phyloP scores from a whole-genome alignment of 352 stramenopile genomes.

The Globisporangium orthogonon region DNA sequence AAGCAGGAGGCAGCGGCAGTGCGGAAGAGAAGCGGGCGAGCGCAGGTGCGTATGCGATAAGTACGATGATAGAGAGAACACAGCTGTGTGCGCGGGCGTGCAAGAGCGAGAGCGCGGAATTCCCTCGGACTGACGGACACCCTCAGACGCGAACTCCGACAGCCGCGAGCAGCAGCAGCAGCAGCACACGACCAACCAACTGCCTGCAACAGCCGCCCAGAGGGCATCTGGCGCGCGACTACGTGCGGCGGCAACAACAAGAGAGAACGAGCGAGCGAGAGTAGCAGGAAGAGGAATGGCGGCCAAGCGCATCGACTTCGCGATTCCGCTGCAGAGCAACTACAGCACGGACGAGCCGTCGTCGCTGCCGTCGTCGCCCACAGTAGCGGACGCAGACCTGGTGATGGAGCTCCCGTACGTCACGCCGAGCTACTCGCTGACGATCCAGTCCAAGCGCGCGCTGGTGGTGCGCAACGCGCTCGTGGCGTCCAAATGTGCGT shows the following conservation, averaged over 20 bases:
- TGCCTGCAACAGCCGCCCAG: background rate
- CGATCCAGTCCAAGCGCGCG: constrained; percentile 69
- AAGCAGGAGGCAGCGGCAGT: background rate
- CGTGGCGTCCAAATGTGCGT: constrained; percentile 35
- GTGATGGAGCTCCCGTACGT: constrained; percentile 55
- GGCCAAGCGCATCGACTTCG: constrained; percentile 13
- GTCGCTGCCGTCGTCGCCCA: constrained; percentile 57
- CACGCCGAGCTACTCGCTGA: constrained; percentile 43
- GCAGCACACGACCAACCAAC: background rate
- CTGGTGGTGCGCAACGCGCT: constrained; percentile 62
- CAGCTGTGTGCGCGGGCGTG: background rate
- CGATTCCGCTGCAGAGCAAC: constrained; percentile 49
- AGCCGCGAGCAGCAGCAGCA: background rate
- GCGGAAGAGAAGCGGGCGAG: constrained; percentile 1
- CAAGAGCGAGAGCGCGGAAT: constrained; percentile 2
- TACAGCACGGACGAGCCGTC: constrained; percentile 31
- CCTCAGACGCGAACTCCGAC: background rate
- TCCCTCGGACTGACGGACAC: background rate
- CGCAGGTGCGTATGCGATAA: constrained; percentile 1
- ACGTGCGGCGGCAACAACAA: background rate
- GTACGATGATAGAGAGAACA: background rate
- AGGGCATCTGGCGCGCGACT: background rate
- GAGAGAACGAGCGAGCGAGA: background rate
- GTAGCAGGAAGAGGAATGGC: constrained; percentile 6
- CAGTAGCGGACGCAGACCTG: constrained; percentile 30